phyloP scores from a whole-genome alignment of 805 yeast genomes.

The Ogataea chonburiensis region DNA sequence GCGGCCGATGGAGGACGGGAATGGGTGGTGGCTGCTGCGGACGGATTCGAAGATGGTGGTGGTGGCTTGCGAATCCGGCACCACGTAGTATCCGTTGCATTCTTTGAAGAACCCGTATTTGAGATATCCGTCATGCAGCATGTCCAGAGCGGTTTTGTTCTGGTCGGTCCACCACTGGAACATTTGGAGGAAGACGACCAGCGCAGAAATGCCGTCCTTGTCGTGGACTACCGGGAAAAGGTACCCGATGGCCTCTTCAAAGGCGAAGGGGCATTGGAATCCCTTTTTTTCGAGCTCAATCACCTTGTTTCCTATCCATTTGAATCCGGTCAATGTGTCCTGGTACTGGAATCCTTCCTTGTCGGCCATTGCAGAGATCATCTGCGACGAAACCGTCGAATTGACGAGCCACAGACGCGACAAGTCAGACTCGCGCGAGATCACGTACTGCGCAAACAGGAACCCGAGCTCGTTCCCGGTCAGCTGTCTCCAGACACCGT shows the following conservation, averaged over 20 bases:
- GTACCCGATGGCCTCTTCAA: constrained; percentile 94
- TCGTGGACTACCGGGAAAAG: constrained; percentile 86
- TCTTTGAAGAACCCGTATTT: constrained; percentile 81
- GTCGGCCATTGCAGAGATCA: constrained; percentile 67
- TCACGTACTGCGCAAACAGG: constrained; percentile 68
- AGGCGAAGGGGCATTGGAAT: constrained; percentile 77
- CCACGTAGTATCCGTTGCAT: constrained; percentile 80
- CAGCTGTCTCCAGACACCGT: constrained; percentile 66
- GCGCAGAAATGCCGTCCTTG: constrained; percentile 89
- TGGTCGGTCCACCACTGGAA: constrained; percentile 47
- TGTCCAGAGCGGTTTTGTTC: constrained; percentile 43
- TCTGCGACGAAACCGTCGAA: constrained; percentile 91
- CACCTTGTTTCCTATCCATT: constrained; percentile 94
- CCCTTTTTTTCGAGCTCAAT: constrained; percentile 67
- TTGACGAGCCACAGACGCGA: constrained; percentile 58
- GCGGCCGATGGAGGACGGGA: constrained; percentile 55
- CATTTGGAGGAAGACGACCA: constrained; percentile 71
- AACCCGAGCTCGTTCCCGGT: constrained; percentile 92
- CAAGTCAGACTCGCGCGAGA: constrained; percentile 34
- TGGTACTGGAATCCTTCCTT: constrained; percentile 56
- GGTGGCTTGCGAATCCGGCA: constrained; percentile 54
- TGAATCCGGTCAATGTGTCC: constrained; percentile 93
- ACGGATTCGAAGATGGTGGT: constrained; percentile 52
- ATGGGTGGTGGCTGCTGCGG: constrained; percentile 26
- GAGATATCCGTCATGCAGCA: constrained; percentile 56